Base-by-base conservation (phyloP, 768 basidiomycete species). In the Panaeolus papilionaceus region DNA sequence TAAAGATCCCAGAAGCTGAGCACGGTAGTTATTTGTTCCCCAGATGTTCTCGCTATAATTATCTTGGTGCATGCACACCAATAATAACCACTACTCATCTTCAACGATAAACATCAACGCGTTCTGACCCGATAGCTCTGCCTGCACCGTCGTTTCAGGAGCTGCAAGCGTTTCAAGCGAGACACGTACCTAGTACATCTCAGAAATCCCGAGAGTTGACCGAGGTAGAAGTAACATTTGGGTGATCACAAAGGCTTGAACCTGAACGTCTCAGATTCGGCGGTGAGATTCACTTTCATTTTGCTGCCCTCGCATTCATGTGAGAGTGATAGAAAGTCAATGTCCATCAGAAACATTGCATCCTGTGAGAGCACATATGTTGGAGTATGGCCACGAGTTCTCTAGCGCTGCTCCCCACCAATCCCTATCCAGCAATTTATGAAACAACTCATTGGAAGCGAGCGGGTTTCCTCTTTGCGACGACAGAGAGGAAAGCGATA, bases 391-490 rank as follows among this genome's bases (percentile, higher is more conserved):
- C 28, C 54, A 58, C 54, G 54, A 58, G 54, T 58, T 28, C 14
- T 58, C 54, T 58, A 58, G 54, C 54, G 54, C 54, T 58, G 54
- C 14, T 58, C 54, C 9, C 54, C 54, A 58, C 54, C 54, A 58
- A 58, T 58, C 54, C 28, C 26, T 58, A 14, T 28, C 10, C 54
- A 28, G 54, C 28, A 58, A 58, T 16, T 37, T 28, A 28, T 58
- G 54, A 58, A 58, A 58, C 54, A 37, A 33, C 6, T 28, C 12
- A 12, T 58, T 58, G 8, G 54, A 58, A 58, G 54, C 54, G 54
- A 58, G 54, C 54, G 54, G 54, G 26, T 58, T 58, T 51, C 28
- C 33, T 58, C 54, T 58, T 58, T 58, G 26, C 14, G 28, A 33
- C 26, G n/a, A 58, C 54, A 33, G 12, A 28, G 49, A 58, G 54